Base-by-base conservation (phyloP, 805 yeast genomes). In the Cyberlindnera maritima region DNA sequence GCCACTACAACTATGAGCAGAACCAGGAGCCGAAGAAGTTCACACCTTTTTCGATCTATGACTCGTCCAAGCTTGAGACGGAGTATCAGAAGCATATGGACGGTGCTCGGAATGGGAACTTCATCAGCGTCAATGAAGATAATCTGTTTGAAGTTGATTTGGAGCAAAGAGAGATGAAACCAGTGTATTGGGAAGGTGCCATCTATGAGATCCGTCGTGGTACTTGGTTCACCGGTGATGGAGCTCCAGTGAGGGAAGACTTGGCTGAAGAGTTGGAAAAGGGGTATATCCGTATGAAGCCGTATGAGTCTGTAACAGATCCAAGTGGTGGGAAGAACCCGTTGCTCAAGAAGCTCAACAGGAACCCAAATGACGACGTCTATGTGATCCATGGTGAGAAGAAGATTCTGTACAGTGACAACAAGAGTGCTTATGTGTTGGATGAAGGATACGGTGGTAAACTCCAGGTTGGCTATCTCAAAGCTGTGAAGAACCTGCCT, bases 181-280 rank as follows among this genome's bases (percentile, higher is more conserved):
- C 98, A 0, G 76, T 83, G 0, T 92, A 82, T 62, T 92, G 97
- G 97, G 81, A 80, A 8, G 97, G 97, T 1, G 94, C 97, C 0
- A 67, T 71, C 0, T 92, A 82, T 60, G 90, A 87, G 49, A 85
- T 92, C 1, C 71, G 96, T 39, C 69, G 97, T 45, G 96, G 96
- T 1, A 63, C 81, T 1, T 92, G 98, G 98, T 89, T 88, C 61
- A 67, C 72, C 32, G 61, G 75, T 10, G 77, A 77, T 42, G 79
- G 80, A 1, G 58, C 59, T 5, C 95, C 95, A 0, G 65, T 88
- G 23, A 58, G 71, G 10, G 68, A 69, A 1, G 64, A 67, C 1
- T 48, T 82, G 5, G 71, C 94, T 0, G 66, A 70, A 1, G 80
- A 76, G 46, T 57, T 91, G 18, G 97, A 91, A 62, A 57, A 58